These are phyloP conservation scores for Tricharina praecox DNA, from an alignment of 495 filamentous ascomycete species.

Conservation along the genomic window DNA sequence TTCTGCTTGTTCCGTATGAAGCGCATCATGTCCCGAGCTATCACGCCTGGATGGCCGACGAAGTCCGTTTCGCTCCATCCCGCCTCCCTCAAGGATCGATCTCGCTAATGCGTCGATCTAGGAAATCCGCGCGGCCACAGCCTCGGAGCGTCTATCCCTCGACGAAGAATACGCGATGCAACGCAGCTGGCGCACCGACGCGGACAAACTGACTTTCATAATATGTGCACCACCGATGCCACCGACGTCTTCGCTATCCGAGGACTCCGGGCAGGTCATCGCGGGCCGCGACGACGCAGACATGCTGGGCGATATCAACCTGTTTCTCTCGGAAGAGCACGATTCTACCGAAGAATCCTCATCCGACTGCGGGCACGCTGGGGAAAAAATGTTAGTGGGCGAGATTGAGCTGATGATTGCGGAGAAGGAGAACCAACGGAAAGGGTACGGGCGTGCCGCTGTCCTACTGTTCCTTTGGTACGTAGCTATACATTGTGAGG, in stretches of 20 bases:
- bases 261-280: conserved; percentile 11
- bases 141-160: conserved; percentile 62
- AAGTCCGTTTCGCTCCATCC: conserved; percentile 32
- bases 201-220: conserved; percentile 63
- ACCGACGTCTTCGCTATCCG: no score
- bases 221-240: conserved; percentile 34
- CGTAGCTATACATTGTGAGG: conserved; percentile 33
- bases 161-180: conserved; percentile 78
- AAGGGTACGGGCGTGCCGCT: conserved; percentile 48
- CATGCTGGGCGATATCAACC: conserved; percentile 78
- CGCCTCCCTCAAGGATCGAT: background rate
- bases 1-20: conserved; percentile 72
- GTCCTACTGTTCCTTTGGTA: conserved; percentile 54
- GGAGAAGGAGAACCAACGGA: conserved; percentile 35
- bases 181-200: conserved; percentile 54
- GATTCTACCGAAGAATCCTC: background rate
- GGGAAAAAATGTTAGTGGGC: conserved; percentile 36
- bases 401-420: conserved; percentile 90
- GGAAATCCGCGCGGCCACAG: conserved; percentile 68
- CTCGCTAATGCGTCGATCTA: conserved; percentile 27
- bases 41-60: conserved; percentile 81
- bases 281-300: conserved; percentile 34
- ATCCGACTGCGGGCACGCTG: conserved; percentile 26
- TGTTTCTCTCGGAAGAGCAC: conserved; percentile 49
- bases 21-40: conserved; percentile 64